Percentiles rank a stretch among this genome's conserved stretches.
Evolutionary conservation across 2,329 filamentous ascomycete genomes (phyloP).

Genomic region (Phialophora verrucosa): DNA sequence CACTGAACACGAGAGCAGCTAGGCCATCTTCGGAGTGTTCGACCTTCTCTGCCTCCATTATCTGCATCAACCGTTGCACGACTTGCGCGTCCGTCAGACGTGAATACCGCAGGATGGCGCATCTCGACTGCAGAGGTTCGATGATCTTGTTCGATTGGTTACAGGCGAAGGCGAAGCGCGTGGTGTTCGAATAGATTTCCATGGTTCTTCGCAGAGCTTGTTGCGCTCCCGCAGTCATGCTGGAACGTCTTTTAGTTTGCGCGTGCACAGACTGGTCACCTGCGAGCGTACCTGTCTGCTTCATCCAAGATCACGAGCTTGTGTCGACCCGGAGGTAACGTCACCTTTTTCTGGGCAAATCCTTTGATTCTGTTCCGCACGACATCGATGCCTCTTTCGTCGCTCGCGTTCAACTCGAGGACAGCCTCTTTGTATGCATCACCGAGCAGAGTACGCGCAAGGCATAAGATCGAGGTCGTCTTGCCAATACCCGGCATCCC

Average conservation of each 20-base stretch:
- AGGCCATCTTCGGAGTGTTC: constrained; percentile 91
- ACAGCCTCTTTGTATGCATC: constrained; percentile 97
- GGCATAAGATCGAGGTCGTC: constrained; percentile 91
- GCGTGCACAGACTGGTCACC: constrained; percentile 6
- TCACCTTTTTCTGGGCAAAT: constrained; percentile 99
- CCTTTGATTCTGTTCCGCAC: constrained; percentile 97
- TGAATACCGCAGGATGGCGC: constrained; percentile 92
- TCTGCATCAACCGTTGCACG: constrained; percentile 86
- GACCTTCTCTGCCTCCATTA: constrained; percentile 90
- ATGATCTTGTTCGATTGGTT: constrained; percentile 99
- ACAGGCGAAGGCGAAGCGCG: constrained; percentile 95
- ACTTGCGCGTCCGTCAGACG: constrained; percentile 91
- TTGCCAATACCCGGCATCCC: constrained; percentile 99
- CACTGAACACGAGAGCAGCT: constrained; percentile 94
- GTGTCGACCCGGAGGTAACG: constrained; percentile 84
- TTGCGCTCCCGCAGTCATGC: constrained; percentile 95
- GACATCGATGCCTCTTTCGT: constrained; percentile 96
- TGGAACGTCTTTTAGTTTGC: constrained; percentile 41
- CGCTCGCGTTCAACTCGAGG: constrained; percentile 92
- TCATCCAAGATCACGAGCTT: constrained; percentile 98
- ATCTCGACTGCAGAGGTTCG: constrained; percentile 95
- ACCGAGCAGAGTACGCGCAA: constrained; percentile 88
- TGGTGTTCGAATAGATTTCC: constrained; percentile 98
- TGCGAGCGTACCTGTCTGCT: constrained; percentile 71
- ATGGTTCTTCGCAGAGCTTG: constrained; percentile 94